Evolutionary conservation across 495 filamentous ascomycete species (phyloP).

Genomic region (Lentithecium fluviatile): DNA sequence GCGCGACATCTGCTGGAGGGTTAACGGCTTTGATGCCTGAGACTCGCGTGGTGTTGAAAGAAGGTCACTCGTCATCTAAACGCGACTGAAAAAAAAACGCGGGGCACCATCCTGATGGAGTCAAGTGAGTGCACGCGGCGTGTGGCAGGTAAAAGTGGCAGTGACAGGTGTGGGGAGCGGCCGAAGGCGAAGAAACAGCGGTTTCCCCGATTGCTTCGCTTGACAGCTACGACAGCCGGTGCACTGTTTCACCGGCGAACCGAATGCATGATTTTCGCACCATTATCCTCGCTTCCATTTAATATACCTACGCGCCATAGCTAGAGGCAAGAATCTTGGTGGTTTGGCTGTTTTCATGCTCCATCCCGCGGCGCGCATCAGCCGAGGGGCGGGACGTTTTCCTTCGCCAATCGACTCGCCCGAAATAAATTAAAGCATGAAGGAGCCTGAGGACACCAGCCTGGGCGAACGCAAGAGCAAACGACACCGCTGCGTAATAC

Average conservation of each 20-base stretch:
- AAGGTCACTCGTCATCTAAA: constrained; percentile 23
- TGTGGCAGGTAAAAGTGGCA: too few relatives aligned
- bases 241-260: constrained; percentile 13
- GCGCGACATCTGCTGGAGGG: too few relatives aligned
- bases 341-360: constrained; percentile 10
- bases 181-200: not conserved
- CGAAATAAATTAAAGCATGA: not conserved
- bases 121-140: not conserved
- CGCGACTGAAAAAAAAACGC: not conserved
- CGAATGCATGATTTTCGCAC: constrained; percentile 11
- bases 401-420: constrained; percentile 2
- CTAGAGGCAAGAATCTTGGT: not conserved
- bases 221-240: not conserved
- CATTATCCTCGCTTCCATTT: not conserved
- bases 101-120: not conserved
- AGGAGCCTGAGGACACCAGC: not conserved
- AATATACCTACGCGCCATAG: constrained; percentile 20
- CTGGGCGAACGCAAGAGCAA: not conserved
- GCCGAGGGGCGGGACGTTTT: constrained; percentile 5
- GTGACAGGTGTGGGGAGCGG: constrained; percentile 6
- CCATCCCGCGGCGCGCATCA: constrained; percentile 5
- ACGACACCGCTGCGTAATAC: too few relatives aligned
- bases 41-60: constrained; percentile 13
- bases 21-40: not conserved
- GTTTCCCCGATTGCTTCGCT: not conserved